Percentiles rank a stretch among this genome's conserved stretches.
These are phyloP conservation scores for Starmera amethionina DNA, from an alignment of 805 yeast species.

Conservation along the genomic window DNA sequence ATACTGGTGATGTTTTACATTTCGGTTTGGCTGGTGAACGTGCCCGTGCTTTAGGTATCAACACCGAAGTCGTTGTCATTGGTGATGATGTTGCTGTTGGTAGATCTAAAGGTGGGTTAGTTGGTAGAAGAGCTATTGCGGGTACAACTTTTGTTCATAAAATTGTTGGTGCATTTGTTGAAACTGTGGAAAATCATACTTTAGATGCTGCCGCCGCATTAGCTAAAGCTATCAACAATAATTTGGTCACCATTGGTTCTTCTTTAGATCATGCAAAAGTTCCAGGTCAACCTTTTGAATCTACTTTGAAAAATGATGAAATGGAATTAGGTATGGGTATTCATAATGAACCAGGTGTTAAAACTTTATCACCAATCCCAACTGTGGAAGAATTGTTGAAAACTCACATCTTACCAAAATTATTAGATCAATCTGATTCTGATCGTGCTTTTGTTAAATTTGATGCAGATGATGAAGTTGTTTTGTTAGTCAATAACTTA, in stretches of 20 bases:
- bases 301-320: constrained; percentile 44
- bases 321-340: constrained; percentile 94
- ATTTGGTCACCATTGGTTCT: constrained; percentile 79
- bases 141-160: constrained; percentile 88
- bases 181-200: constrained; percentile 28
- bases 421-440: constrained; percentile 51
- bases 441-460: constrained; percentile 81
- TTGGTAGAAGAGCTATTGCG: constrained; percentile 90
- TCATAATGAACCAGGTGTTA: constrained; percentile 88
- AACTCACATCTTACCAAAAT: constrained; percentile 47
- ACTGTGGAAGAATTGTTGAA: constrained; percentile 48
- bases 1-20: constrained; percentile 90
- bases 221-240: constrained; percentile 53
- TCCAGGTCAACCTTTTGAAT: constrained; percentile 65
- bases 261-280: constrained; percentile 84
- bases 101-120: constrained; percentile 78
- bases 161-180: constrained; percentile 66
- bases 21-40: constrained; percentile 89
- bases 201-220: constrained; percentile 44
- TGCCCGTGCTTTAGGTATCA: constrained; percentile 67
- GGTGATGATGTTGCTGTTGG: constrained; percentile 95
- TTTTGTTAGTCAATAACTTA: constrained; percentile 68
- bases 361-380: constrained; percentile 49
- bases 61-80: constrained; percentile 65
- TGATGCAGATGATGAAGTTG: constrained; percentile 51